Percentiles rank a stretch among this genome's conserved stretches.
These are phyloP conservation scores for Ustilago shanxiensis DNA, from an alignment of 1,284 basidiomycete genomes.

Conservation along the genomic window DNA sequence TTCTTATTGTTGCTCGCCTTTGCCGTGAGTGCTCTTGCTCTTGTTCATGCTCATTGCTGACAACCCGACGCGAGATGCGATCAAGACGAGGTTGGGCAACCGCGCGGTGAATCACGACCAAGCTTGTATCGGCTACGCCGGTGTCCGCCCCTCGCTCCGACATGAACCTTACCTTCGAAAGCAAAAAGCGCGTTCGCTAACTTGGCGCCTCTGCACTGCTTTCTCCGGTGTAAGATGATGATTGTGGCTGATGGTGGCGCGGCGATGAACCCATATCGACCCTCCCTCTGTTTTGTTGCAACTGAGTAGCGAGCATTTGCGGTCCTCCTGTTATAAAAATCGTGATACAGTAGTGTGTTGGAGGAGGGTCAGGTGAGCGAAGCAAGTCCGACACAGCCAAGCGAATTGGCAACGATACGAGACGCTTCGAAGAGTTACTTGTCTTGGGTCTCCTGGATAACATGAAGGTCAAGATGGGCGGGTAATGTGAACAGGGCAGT, in stretches of 20 bases:
- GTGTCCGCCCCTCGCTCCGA: background rate
- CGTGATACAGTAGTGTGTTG: too few species aligned
- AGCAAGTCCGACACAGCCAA: slow-evolving; percentile 1
- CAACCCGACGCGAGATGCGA: slow-evolving; percentile 10
- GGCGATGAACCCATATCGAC: background rate
- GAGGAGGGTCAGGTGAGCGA: background rate
- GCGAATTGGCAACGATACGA: background rate
- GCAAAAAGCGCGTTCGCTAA: slow-evolving; percentile 1
- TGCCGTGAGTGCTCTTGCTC: too few species aligned
- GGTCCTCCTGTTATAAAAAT: too few species aligned
- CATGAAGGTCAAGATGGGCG: too few species aligned
- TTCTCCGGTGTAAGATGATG: background rate
- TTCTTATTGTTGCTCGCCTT: background rate
- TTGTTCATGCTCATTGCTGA: background rate
- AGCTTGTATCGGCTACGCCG: background rate
- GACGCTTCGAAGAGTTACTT: too few species aligned
- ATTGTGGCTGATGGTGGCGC: slow-evolving; percentile 8
- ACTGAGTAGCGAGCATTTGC: too few species aligned
- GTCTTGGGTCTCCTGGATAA: too few species aligned
- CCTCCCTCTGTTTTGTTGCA: background rate
- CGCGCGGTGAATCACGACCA: background rate
- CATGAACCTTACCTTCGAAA: background rate
- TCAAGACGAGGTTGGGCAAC: background rate
- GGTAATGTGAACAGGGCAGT: too few species aligned
- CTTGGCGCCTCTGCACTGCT: background rate